Base-by-base conservation (phyloP, 495 filamentous ascomycete genomes). In the Viridothelium virens region DNA sequence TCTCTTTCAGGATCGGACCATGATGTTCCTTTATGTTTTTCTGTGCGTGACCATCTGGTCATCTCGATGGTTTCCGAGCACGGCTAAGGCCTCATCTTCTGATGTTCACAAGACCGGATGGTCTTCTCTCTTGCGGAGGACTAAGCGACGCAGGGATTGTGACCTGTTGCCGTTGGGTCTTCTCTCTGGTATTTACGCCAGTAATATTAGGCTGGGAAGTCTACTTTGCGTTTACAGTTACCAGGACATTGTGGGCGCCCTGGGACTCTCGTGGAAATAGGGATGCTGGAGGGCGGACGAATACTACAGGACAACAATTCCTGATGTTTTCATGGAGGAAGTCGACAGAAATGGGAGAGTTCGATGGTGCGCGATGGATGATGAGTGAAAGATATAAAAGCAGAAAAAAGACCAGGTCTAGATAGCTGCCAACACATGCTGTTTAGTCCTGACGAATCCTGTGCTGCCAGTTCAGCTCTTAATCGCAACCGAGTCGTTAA, bases 321-420 rank as follows among this genome's bases (percentile, higher is more conserved):
- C 25, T 25, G 25, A 25, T 25, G 25, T 25, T 0, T 25, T 25
- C 25, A 25, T 25, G 25, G 25, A 25, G 25, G 25, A 25, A 25
- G 25, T 25, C 25, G 25, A 25, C 25, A 25, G 25, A 25, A 25
- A 46, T 46, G 41, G 16, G 41, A 7, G 16, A 46, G 1, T 16
- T 46, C 7, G 41, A 16, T 16, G 16, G 7, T 46, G 41, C 41
- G 41, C 41, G 18, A 14, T 2, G 31, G 31, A n/a, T 59, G 53
- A 59, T 34, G 53, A 33, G 18, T 7, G 53, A 10, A 9, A 59
- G 31, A n/a, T 34, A 7, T 33, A 33, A 59, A 59, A 36, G 6
- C 7, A 59, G 48, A 18, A 59, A 59, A 59, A 34, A 36, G 10
- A 59, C 7, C 53, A 59, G 53, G 53, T 33, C 53, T 59, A 59